A percentile compares a stretch with the other conserved stretches of the same genome.
These are phyloP conservation scores for Saturnispora gosingensis DNA, from an alignment of 805 yeast species.

Conservation along the genomic window DNA sequence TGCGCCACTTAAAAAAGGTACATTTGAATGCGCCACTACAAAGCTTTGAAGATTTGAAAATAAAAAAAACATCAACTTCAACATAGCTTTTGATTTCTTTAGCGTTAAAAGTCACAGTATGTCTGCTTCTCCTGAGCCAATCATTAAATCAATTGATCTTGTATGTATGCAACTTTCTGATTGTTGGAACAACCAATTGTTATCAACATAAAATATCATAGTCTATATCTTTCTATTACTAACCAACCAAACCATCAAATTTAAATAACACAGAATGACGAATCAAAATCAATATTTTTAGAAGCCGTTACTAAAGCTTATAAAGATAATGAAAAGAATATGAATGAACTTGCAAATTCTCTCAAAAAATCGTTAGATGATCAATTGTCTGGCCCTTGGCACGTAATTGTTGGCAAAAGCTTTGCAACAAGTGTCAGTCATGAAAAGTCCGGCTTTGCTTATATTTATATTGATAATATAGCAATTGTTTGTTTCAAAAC, in stretches of 20 bases:
- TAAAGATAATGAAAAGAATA: conserved; percentile 32
- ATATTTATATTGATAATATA: conserved; percentile 58
- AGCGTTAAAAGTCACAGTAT: neutral
- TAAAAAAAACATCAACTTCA: too few species aligned
- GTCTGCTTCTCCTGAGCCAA: conserved; percentile 1
- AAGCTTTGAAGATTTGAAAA: neutral
- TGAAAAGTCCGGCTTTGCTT: conserved; percentile 59
- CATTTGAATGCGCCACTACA: neutral
- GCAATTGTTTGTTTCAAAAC: conserved; percentile 68
- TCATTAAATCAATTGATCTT: conserved; percentile 4
- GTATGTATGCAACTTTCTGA: conserved; percentile 1
- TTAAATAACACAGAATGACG: conserved; percentile 31
- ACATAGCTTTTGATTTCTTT: neutral
- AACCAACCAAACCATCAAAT: neutral
- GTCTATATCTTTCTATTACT: neutral
- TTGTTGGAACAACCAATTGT: neutral
- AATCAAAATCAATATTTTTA: conserved; percentile 41
- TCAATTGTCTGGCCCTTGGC: conserved; percentile 66
- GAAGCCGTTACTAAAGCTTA: conserved; percentile 38
- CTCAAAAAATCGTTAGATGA: conserved; percentile 59
- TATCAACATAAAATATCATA: neutral
- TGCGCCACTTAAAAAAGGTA: neutral
- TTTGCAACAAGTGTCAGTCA: conserved; percentile 77
- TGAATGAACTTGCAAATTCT: conserved; percentile 56
- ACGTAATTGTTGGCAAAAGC: conserved; percentile 69